Conservation (phyloP, 257 asterid species). For the Solanum bulbocastanum region DNA sequence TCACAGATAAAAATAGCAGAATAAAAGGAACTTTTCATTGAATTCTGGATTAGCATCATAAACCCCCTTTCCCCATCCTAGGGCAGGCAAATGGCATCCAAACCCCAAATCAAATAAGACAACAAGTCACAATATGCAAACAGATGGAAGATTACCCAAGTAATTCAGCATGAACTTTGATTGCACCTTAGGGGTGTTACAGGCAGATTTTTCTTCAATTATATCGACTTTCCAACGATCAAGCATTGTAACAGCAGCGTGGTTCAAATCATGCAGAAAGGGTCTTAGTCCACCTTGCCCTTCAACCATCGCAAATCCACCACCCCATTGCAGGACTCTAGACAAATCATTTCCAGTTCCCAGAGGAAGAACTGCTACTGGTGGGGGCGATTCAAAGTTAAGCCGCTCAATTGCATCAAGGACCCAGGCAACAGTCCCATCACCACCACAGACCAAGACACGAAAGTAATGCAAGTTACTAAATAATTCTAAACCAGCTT, state of each 20-base stretch:
- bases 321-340: constrained; percentile 76
- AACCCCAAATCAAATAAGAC: background rate
- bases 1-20: background rate
- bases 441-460: constrained; percentile 89
- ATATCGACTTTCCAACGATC: constrained; percentile 80
- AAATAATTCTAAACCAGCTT: constrained; percentile 64
- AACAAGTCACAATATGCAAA: background rate
- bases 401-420: constrained; percentile 69
- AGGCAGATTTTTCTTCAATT: constrained; percentile 35
- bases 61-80: background rate
- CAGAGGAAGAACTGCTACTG: constrained; percentile 76
- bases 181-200: constrained; percentile 25
- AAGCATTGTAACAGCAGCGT: constrained; percentile 77
- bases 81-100: background rate
- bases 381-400: constrained; percentile 75
- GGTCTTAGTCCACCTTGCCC: constrained; percentile 73
- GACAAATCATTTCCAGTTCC: constrained; percentile 93
- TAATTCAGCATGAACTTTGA: constrained; percentile 88
- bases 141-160: constrained; percentile 41
- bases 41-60: background rate
- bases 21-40: background rate
- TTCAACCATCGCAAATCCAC: constrained; percentile 63
- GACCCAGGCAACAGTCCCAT: constrained; percentile 91
- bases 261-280: constrained; percentile 56
- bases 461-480: constrained; percentile 54